Evolutionary conservation across 176 grass and related monocot species (phyloP).

Genomic region (Pontederia paniculata): DNA sequence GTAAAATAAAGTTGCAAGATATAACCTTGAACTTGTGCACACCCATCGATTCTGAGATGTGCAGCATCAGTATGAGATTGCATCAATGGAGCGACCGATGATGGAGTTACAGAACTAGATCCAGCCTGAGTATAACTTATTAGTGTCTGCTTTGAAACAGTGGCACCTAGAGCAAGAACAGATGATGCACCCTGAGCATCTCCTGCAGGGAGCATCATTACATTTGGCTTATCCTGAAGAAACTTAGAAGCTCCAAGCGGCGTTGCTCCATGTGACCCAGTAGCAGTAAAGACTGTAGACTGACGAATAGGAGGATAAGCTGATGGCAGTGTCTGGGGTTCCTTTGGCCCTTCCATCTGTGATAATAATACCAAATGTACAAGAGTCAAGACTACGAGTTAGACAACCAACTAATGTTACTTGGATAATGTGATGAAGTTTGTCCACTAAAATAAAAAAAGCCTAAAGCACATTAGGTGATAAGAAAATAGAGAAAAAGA

Average conservation of each 20-base stretch:
- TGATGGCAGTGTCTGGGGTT: conserved; percentile 37
- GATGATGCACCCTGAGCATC: conserved; percentile 20
- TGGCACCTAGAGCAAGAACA: conserved; percentile 24
- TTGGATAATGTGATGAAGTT: background rate
- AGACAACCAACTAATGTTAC: background rate
- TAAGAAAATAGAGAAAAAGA: too few species aligned
- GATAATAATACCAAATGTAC: conserved; percentile 3
- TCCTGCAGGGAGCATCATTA: conserved; percentile 20
- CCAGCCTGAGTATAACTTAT: conserved; percentile 35
- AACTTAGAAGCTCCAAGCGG: conserved; percentile 40
- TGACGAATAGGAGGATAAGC: conserved; percentile 42
- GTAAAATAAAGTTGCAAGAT: too few species aligned
- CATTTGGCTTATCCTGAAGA: conserved; percentile 4
- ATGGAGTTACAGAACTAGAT: conserved; percentile 33
- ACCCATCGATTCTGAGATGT: conserved; percentile 38
- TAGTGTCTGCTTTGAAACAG: conserved; percentile 25
- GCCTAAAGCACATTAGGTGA: background rate
- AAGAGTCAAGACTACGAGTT: background rate
- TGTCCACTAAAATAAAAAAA: background rate
- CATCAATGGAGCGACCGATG: conserved; percentile 26
- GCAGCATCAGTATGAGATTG: conserved; percentile 18
- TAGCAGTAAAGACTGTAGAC: conserved; percentile 10
- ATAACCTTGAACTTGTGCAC: background rate
- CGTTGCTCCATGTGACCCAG: conserved; percentile 29
- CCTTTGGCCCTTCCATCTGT: conserved; percentile 92